Evolutionary conservation across 2,329 filamentous ascomycete species (phyloP).

Genomic region (Meredithiella fracta): DNA sequence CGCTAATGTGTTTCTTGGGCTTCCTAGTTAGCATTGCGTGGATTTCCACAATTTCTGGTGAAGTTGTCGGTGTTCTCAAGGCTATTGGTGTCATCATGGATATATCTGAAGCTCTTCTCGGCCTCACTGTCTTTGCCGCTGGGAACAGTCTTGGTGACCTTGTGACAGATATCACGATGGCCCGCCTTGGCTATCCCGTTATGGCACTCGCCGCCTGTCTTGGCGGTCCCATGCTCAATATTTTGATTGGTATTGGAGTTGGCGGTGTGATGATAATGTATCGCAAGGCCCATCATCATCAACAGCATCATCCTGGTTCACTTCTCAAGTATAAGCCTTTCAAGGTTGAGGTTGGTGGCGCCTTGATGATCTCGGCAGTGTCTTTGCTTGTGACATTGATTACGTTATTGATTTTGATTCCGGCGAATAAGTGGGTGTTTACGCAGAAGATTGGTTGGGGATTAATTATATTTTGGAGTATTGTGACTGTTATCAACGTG

Average conservation of each 20-base stretch:
- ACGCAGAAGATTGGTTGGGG: constrained; percentile 66
- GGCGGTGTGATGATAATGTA: constrained; percentile 80
- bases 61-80: constrained; percentile 91
- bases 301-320: constrained; percentile 45
- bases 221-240: constrained; percentile 96
- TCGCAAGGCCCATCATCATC: constrained; percentile 47
- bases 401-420: constrained; percentile 63
- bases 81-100: constrained; percentile 78
- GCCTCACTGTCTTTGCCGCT: constrained; percentile 88
- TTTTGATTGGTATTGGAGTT: constrained; percentile 83
- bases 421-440: constrained; percentile 74
- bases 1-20: constrained; percentile 69
- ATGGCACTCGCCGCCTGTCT: constrained; percentile 94
- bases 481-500: constrained; percentile 70
- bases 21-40: constrained; percentile 86
- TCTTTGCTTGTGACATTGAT: constrained; percentile 68
- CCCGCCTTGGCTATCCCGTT: constrained; percentile 81
- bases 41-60: constrained; percentile 90
- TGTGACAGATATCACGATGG: constrained; percentile 87
- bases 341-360: constrained; percentile 66
- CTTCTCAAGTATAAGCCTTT: constrained; percentile 59
- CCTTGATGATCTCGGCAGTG: constrained; percentile 69
- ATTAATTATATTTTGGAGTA: constrained; percentile 61
- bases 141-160: constrained; percentile 91
- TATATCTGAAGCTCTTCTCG: constrained; percentile 88